These are phyloP conservation scores for Saturnispora sanitii DNA, from an alignment of 805 yeast species.

Conservation along the genomic window DNA sequence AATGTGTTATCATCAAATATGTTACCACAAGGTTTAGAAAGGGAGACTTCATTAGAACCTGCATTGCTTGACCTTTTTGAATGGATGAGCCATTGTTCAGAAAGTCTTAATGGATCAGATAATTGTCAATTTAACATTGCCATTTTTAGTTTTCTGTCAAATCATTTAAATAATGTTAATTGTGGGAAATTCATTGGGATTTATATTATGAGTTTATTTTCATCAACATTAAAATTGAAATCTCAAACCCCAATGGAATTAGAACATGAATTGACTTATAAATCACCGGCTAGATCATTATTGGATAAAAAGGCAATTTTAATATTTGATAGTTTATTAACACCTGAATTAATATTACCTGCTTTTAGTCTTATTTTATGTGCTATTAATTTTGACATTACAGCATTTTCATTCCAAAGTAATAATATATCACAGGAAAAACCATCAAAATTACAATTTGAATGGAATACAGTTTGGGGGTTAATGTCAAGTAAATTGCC, in stretches of 20 bases:
- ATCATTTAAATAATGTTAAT: slow-evolving; percentile 17
- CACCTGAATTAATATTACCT: slow-evolving; percentile 9
- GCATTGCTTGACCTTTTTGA: slow-evolving; percentile 35
- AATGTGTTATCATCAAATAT: slow-evolving; percentile 12
- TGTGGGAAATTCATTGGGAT: slow-evolving; percentile 20
- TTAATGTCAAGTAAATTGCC: slow-evolving; percentile 5
- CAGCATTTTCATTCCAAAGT: slow-evolving; percentile 16
- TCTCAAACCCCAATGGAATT: slow-evolving; percentile 13
- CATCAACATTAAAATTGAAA: slow-evolving; percentile 14
- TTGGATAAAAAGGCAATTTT: slow-evolving; percentile 35
- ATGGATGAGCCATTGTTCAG: slow-evolving; percentile 43
- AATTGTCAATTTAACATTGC: slow-evolving; percentile 44
- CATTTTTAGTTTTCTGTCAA: slow-evolving; percentile 39
- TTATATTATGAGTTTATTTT: slow-evolving; percentile 20
- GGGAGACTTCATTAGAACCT: slow-evolving; percentile 13
- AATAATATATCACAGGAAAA: not conserved
- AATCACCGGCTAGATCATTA: slow-evolving; percentile 39
- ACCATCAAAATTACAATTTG: slow-evolving; percentile 2
- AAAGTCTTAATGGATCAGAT: slow-evolving; percentile 37
- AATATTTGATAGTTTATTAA: slow-evolving; percentile 20
- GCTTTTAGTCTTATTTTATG: slow-evolving; percentile 16
- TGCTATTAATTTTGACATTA: slow-evolving; percentile 21
- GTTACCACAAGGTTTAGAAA: slow-evolving; percentile 3
- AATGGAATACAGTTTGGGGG: slow-evolving; percentile 7
- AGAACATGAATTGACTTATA: slow-evolving; percentile 30